A percentile compares a stretch with the other conserved stretches of the same genome.
Conservation (phyloP, 495 filamentous ascomycete genomes). For the Aspergillus affinis region DNA sequence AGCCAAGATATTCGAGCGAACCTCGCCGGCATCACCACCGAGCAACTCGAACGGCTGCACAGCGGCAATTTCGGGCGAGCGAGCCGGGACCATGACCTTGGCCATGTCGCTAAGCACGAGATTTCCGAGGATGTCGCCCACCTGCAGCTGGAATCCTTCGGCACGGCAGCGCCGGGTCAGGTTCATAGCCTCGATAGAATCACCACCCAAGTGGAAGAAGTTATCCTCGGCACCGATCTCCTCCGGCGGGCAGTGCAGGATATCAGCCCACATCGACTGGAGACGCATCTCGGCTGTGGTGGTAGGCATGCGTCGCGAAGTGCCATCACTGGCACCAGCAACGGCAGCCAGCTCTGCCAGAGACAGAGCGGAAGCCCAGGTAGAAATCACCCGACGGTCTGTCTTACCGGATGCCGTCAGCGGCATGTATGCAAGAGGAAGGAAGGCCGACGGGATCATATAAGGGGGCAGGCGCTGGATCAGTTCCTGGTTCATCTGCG, state of each 20-base stretch:
- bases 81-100: constrained; percentile 21
- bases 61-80: constrained; percentile 11
- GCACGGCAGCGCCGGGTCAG: constrained; percentile 6
- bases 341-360: constrained; percentile 18
- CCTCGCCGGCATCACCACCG: constrained; percentile 18
- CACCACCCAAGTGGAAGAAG: constrained; percentile 57
- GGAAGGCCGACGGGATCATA: constrained; percentile 55
- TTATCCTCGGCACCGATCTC: constrained; percentile 44
- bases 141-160: constrained; percentile 12
- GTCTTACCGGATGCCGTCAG: constrained; percentile 51
- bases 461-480: constrained; percentile 33
- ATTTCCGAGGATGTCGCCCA: constrained; percentile 34
- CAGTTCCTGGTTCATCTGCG: constrained; percentile 8
- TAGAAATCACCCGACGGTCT: constrained; percentile 47
- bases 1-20: constrained; percentile 14
- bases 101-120: constrained; percentile 39
- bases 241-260: constrained; percentile 25
- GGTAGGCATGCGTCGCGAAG: constrained; percentile 9
- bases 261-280: constrained; percentile 33
- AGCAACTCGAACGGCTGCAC: constrained; percentile 17
- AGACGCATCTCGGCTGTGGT: constrained; percentile 26
- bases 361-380: constrained; percentile 15
- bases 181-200: constrained; percentile 57
- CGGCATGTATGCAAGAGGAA: constrained; percentile 50
- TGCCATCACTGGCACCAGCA: constrained; percentile 10